A percentile compares a stretch with the other conserved stretches of the same genome.
Conservation (phyloP, 805 yeast species). For the Tetrapisispora nanseiensis region DNA sequence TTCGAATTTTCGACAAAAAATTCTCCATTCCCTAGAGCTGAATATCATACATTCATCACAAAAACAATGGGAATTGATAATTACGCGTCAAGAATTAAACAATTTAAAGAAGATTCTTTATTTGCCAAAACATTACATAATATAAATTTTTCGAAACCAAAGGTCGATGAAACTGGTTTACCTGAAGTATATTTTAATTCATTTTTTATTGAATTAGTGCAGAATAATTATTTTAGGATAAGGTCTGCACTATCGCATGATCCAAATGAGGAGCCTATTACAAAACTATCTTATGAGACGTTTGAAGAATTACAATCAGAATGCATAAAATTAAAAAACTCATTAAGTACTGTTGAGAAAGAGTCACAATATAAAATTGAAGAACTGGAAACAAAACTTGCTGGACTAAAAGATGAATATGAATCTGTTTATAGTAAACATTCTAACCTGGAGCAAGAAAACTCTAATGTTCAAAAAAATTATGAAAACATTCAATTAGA, state of each 20-base stretch:
- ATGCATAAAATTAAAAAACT: constrained; percentile 27
- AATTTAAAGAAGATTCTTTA: constrained; percentile 50
- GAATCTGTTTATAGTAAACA: constrained; percentile 6
- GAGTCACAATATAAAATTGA: constrained; percentile 16
- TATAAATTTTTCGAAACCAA: constrained; percentile 39
- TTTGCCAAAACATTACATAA: constrained; percentile 48
- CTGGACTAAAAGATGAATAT: constrained; percentile 8
- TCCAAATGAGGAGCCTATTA: constrained; percentile 64
- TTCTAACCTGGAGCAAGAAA: constrained; percentile 12
- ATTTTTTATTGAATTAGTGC: constrained; percentile 52
- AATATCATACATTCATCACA: constrained; percentile 50
- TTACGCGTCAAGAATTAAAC: constrained; percentile 61
- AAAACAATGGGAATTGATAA: constrained; percentile 75
- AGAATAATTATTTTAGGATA: constrained; percentile 61
- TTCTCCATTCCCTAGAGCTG: constrained; percentile 47
- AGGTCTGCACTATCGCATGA: constrained; percentile 61
- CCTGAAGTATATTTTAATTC: constrained; percentile 72
- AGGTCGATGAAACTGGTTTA: constrained; percentile 71
- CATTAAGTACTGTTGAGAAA: constrained; percentile 26
- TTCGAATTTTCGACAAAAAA: constrained; percentile 69
- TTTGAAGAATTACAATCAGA: constrained; percentile 33
- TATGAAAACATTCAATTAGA: constrained; percentile 6
- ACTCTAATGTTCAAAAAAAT: constrained; percentile 12
- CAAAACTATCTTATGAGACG: constrained; percentile 50
- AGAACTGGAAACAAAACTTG: constrained; percentile 12